Evolutionary conservation across 164 flowering plant genomes (phyloP), one percentile per base, ranked within the genome.

Genomic region (Umbilicus rupestris): DNA sequence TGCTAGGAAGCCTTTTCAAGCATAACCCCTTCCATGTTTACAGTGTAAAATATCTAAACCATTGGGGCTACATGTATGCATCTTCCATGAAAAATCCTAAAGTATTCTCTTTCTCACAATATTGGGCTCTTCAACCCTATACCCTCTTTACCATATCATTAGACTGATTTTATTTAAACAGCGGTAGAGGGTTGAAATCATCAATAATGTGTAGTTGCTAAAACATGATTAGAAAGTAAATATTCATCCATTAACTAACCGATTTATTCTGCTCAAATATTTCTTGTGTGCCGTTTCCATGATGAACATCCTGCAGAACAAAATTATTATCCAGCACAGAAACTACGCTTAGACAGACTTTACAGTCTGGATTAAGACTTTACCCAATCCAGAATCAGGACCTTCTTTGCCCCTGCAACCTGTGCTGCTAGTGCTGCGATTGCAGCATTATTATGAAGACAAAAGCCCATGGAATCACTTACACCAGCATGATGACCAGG

Each of bases 401-500:
- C 87, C 76, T 81, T 91, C 87, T 88, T 87, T 41, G 99, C 96
- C 72, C 91, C 88, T 46, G 96, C 87, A 73, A 60, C 78, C 76
- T 83, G 96, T 73, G 97, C 96, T 63, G 93, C 96, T 58, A 82
- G 68, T 52, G 88, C 96, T 66, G 97, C 93, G 75, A 91, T 76
- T 63, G 99, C 99, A 50, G 99, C 99, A 88, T 94, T 94, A 72
- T 94, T 94, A 75, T 94, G 97, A 55, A 94, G 95, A 73, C 99
- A 94, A 73, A 94, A 94, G 22, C 99, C 97, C 97, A 91, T 94
- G 52, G 96, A 83, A 5, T 89, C 84, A 52, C 72, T 82, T 39
- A 94, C 81, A 72, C 99, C 97, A 63, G 99, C 99, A 87, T 94
- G 99, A 78, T 94, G 99, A 64, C 99, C 99, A 75, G 99, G 99